Evolutionary conservation across 2,329 filamentous ascomycete species (phyloP), one percentile per base, ranked within the genome.

Genomic region (Amylocarpus encephaloides): DNA sequence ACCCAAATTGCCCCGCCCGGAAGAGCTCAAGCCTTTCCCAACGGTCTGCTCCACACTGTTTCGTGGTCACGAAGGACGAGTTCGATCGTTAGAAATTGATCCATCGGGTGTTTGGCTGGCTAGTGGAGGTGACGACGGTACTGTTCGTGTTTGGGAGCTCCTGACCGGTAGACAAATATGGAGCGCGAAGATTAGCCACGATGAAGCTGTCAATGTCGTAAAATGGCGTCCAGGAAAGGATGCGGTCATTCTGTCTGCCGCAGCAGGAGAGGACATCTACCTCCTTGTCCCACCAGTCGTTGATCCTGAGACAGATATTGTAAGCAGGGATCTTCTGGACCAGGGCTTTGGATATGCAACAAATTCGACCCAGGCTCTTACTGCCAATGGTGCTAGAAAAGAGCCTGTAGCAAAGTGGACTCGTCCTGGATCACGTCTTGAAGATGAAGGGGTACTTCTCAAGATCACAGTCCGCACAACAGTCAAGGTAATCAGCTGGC

Each of bases 331-430:
- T 13, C 66, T 91, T 16, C 71, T 97, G 35, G 88, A 95, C 65
- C 84, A 82, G 52, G 93, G 93, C n/a, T 98, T 93, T 72, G 93
- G 93, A 44, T 91, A 94, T 63, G 90, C 88, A n/a, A 79, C 88
- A 13, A 82, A 80, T 50, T 80, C 79, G 50, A 72, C 77, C 64
- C 78, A 63, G 59, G 67, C 59, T 64, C 79, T 62, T 56, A 76
- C 73, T 19, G 69, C 70, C 10, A 74, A 76, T 50, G 77, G 79
- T 40, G 70, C 75, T 50, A 81, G 81, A 62, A 95, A 93, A 71
- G 83, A 85, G 51, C 80, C 85, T 2, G 78, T 86, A 1, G 86
- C 87, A 18, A 86, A 83, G 58, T 98, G 93, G 93, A 77, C 83
- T 36, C 83, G 92, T 13, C 91, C 93, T 1, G 82, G 84, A 34